Evolutionary conservation across 179 eudicot species (phyloP).

Genomic region (Carnegiea gigantea): DNA sequence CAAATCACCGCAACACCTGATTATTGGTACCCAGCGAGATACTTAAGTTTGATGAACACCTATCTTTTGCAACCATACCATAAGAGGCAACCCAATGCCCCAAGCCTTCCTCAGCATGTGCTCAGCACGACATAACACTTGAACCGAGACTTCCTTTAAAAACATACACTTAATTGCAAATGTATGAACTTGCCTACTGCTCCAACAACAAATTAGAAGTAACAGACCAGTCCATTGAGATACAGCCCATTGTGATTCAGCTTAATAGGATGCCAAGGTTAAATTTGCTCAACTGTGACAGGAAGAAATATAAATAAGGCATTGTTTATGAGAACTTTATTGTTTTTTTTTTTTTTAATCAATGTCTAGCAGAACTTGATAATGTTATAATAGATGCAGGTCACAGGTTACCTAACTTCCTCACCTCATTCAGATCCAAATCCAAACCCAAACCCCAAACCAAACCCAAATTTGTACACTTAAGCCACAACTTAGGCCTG

Average conservation of each 20-base stretch:
- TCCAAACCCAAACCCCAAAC: background rate
- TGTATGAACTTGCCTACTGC: background rate
- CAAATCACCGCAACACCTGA: background rate
- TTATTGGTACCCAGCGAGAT: background rate
- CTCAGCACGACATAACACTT: background rate
- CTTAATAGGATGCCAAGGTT: background rate
- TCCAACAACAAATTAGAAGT: background rate
- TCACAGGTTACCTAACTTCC: background rate
- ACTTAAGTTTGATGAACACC: background rate
- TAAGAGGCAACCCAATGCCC: background rate
- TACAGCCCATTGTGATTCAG: background rate
- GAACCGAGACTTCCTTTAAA: background rate
- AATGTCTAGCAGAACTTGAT: background rate
- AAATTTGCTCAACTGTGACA: background rate
- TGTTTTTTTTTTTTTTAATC: background rate
- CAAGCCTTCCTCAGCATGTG: background rate
- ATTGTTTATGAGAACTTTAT: background rate
- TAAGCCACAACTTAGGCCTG: too few species aligned
- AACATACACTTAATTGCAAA: background rate
- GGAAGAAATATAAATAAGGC: background rate
- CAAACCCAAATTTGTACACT: too few species aligned
- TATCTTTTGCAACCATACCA: background rate
- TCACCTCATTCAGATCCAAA: background rate
- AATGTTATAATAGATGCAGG: background rate
- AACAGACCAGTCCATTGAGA: background rate